phyloP scores from a whole-genome alignment of 2,329 filamentous ascomycete species.

The Colletotrichum caudatum region DNA sequence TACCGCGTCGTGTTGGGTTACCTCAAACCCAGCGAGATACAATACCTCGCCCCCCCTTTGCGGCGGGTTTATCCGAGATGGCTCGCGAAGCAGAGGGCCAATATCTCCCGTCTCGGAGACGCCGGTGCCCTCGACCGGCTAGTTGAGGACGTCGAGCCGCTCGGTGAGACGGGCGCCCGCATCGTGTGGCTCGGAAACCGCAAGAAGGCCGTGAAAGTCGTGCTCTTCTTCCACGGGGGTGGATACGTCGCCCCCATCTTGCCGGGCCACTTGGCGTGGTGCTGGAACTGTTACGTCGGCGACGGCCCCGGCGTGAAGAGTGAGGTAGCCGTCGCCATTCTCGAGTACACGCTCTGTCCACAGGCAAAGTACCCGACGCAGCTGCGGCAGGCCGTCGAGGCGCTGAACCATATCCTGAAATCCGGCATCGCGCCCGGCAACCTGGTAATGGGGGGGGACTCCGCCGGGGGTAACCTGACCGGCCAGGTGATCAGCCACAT shows the following conservation, averaged over 20 bases:
- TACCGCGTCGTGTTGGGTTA: constrained; percentile 4
- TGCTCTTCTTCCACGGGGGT: constrained; percentile 49
- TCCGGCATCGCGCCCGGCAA: background rate
- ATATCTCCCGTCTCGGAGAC: background rate
- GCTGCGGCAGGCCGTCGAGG: constrained; percentile 47
- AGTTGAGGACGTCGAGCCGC: background rate
- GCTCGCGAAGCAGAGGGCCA: constrained; percentile 2
- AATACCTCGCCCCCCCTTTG: background rate
- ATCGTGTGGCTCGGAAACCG: constrained; percentile 49
- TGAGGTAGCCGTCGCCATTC: constrained; percentile 49
- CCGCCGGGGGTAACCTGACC: constrained; percentile 3
- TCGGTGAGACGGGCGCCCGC: constrained; percentile 21
- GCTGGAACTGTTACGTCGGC: constrained; percentile 47
- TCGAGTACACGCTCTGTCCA: constrained; percentile 53
- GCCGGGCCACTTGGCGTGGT: constrained; percentile 46
- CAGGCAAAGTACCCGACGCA: constrained; percentile 49
- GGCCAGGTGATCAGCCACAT: background rate
- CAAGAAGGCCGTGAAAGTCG: constrained; percentile 46
- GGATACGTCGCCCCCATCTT: constrained; percentile 45
- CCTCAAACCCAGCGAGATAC: constrained; percentile 1
- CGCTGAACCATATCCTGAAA: background rate
- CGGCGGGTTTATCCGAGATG: background rate
- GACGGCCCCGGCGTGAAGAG: constrained; percentile 41
- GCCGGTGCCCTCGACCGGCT: background rate
- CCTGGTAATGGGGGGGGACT: constrained; percentile 1